These are phyloP conservation scores for Cryptococcus jaspeensis DNA, from an alignment of 1,284 basidiomycete genomes.

Conservation along the genomic window DNA sequence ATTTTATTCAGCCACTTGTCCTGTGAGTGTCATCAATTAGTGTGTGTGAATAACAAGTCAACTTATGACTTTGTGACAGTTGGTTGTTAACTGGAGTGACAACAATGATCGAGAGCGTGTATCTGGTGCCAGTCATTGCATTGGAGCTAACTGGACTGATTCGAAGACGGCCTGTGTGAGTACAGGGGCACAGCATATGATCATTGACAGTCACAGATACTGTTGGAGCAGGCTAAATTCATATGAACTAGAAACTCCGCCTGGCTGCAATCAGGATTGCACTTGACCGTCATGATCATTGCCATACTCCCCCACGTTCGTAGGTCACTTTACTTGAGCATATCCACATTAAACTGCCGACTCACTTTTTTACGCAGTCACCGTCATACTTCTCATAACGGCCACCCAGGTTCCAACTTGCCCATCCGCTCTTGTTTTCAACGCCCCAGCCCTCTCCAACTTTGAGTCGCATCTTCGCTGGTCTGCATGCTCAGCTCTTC, in stretches of 20 bases:
- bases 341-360: too few relatives aligned
- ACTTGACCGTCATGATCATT: conserved; percentile 13
- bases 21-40: conserved; percentile 10
- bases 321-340: neutral
- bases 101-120: conserved; percentile 11
- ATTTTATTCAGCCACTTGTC: conserved; percentile 23
- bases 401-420: conserved; percentile 12
- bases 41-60: neutral
- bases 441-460: conserved; percentile 1
- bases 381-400: conserved; percentile 5
- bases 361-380: neutral
- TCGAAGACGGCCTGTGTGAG: conserved; percentile 20
- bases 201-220: too few relatives aligned
- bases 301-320: conserved; percentile 6
- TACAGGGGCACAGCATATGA: neutral
- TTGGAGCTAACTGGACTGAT: conserved; percentile 16
- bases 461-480: conserved; percentile 15
- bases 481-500: conserved; percentile 12
- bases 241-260: conserved; percentile 17
- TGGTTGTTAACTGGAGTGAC: conserved; percentile 18
- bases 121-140: conserved; percentile 17
- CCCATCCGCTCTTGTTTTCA: conserved; percentile 10
- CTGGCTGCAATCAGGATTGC: conserved; percentile 17
- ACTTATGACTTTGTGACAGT: neutral
- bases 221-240: too few relatives aligned